Conservation (phyloP, 768 basidiomycete species). For the Cystobasidiopsis lactophilus region DNA sequence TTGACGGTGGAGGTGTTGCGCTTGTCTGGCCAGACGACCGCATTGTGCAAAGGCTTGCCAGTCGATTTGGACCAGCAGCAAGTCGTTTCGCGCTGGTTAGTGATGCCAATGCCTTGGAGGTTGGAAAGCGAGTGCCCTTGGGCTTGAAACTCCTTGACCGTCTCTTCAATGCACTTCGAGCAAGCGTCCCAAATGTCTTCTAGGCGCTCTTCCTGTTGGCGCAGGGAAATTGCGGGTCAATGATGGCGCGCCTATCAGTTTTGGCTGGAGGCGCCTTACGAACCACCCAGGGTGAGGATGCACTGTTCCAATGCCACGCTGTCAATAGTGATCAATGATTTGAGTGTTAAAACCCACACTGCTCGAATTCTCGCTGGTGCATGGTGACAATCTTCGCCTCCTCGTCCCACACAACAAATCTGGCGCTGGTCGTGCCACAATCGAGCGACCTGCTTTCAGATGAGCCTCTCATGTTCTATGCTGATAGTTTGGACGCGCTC, state of each 20-base stretch:
- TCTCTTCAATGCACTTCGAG: slow-evolving; percentile 51
- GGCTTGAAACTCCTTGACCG: slow-evolving; percentile 45
- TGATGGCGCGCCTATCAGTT: too few species aligned
- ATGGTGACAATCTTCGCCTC: slow-evolving; percentile 68
- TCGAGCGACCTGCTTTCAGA: too few species aligned
- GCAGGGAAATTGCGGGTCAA: too few species aligned
- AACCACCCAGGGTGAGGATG: not conserved
- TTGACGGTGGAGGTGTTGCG: slow-evolving; percentile 67
- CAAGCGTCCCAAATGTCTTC: slow-evolving; percentile 54
- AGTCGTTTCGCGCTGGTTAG: slow-evolving; percentile 75
- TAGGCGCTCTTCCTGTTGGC: slow-evolving; percentile 45
- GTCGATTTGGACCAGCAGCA: slow-evolving; percentile 79
- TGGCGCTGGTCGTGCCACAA: not conserved
- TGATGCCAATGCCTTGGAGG: slow-evolving; percentile 73
- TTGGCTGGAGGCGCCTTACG: not conserved
- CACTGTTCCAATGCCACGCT: slow-evolving; percentile 23
- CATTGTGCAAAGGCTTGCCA: slow-evolving; percentile 65
- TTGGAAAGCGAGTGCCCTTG: slow-evolving; percentile 57
- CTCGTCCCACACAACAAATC: not conserved
- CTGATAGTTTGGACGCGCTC: too few species aligned
- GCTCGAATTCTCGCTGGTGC: slow-evolving; percentile 79
- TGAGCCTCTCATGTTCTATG: too few species aligned
- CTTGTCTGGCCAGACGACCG: slow-evolving; percentile 94
- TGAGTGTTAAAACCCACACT: too few species aligned
- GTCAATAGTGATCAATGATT: too few species aligned